Conservation (phyloP, 2,329 filamentous ascomycete species). For the Colletotrichum orbiculare region DNA sequence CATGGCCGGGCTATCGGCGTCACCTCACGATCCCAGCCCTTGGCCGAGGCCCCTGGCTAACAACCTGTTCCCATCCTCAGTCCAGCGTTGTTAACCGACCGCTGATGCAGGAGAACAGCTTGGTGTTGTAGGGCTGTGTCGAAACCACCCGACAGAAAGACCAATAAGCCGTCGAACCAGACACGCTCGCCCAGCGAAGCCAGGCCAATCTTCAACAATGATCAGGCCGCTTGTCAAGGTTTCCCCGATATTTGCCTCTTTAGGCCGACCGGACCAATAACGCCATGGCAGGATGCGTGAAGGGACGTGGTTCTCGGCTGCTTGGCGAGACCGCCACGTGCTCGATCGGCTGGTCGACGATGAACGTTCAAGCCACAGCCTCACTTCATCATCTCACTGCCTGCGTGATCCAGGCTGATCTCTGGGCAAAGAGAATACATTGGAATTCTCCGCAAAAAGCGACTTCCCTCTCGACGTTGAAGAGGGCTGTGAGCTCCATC, state of each 20-base stretch:
- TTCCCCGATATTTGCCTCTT: slow-evolving; percentile 8
- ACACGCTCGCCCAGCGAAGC: not conserved
- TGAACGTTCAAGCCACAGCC: not conserved
- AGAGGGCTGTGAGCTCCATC: not conserved
- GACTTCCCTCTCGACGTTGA: too few relatives aligned
- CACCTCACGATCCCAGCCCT: not conserved
- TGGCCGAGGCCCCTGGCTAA: not conserved
- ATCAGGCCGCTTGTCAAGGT: not conserved
- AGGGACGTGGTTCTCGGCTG: slow-evolving; percentile 7
- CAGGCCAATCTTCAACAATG: not conserved
- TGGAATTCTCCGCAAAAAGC: too few relatives aligned
- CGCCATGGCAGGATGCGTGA: slow-evolving; percentile 16
- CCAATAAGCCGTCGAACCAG: not conserved
- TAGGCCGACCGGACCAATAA: slow-evolving; percentile 27
- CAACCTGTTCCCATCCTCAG: not conserved
- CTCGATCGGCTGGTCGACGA: slow-evolving; percentile 20
- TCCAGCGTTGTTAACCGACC: not conserved
- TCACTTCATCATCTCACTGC: not conserved
- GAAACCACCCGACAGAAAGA: not conserved
- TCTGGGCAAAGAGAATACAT: not conserved
- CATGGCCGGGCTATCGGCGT: not conserved
- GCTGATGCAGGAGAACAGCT: slow-evolving; percentile 6
- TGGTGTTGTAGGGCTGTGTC: not conserved
- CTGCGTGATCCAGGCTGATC: not conserved
- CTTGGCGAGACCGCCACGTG: slow-evolving; percentile 23